These are phyloP conservation scores for Annulohypoxylon maeteangense DNA, from an alignment of 495 filamentous ascomycete genomes.

Conservation along the genomic window DNA sequence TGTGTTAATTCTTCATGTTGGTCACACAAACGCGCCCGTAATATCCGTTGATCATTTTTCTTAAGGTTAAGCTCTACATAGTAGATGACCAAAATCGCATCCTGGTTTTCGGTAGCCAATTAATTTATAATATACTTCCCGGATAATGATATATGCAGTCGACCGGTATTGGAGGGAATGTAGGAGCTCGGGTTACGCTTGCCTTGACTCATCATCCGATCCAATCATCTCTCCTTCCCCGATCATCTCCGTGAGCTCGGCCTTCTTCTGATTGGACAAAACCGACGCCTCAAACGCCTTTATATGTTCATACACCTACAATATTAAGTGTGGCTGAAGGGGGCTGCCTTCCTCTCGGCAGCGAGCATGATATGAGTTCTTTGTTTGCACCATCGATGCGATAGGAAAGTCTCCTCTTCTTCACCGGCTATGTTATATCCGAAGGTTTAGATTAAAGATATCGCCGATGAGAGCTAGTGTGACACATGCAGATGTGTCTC, in stretches of 20 bases:
- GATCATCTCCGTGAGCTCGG: conserved; percentile 6
- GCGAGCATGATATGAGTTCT: background rate
- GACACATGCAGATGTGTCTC: background rate
- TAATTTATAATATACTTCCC: background rate
- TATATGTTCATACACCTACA: background rate
- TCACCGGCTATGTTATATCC: background rate
- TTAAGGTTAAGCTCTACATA: background rate
- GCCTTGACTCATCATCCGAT: background rate
- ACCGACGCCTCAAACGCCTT: background rate
- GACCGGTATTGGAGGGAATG: background rate
- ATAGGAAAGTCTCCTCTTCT: background rate
- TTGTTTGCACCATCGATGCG: background rate
- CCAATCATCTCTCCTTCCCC: background rate
- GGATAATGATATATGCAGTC: background rate
- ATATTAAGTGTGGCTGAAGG: background rate
- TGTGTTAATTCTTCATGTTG: conserved; percentile 12
- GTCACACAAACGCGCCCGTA: background rate
- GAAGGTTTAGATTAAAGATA: background rate
- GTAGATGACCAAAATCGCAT: background rate
- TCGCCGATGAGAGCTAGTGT: background rate
- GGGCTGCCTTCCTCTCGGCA: background rate
- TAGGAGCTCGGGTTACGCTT: background rate
- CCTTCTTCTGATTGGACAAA: background rate
- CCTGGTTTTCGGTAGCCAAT: background rate
- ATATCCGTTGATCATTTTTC: background rate